Conservation (phyloP, 2,329 filamentous ascomycete genomes). For the Calonectria crousiana region DNA sequence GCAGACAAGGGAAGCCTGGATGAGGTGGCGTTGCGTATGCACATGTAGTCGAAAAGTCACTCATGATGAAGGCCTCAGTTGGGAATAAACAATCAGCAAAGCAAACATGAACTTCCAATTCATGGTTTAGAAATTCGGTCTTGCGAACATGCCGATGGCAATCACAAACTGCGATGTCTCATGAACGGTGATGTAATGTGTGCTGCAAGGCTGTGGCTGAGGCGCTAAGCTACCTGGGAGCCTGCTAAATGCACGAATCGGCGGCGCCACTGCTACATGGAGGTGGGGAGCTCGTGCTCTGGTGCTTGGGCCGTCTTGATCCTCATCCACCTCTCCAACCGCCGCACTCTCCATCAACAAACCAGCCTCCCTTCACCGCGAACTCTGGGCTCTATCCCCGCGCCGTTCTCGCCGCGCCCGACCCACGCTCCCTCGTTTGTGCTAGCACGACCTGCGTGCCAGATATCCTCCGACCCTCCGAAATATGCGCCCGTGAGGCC, state of each 20-base stretch:
- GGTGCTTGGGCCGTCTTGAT: conserved; percentile 15
- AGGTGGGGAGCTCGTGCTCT: conserved; percentile 28
- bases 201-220: conserved; percentile 16
- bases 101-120: neutral
- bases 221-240: conserved; percentile 24
- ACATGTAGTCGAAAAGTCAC: conserved; percentile 8
- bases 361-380: conserved; percentile 3
- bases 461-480: conserved; percentile 13
- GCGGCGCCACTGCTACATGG: conserved; percentile 24
- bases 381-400: neutral
- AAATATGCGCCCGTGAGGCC: conserved; percentile 41
- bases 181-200: conserved; percentile 40
- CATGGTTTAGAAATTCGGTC: neutral
- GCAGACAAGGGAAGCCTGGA: neutral
- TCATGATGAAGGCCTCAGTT: neutral
- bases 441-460: neutral
- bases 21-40: neutral
- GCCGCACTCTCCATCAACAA: conserved; percentile 12
- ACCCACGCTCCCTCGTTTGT: neutral
- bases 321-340: conserved; percentile 26
- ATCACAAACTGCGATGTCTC: neutral
- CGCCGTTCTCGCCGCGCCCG: neutral
- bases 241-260: conserved; percentile 12
- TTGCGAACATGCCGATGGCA: neutral
- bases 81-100: neutral